Conservation (phyloP, 2,329 filamentous ascomycete genomes). For the Monosporascus cannonballus region DNA sequence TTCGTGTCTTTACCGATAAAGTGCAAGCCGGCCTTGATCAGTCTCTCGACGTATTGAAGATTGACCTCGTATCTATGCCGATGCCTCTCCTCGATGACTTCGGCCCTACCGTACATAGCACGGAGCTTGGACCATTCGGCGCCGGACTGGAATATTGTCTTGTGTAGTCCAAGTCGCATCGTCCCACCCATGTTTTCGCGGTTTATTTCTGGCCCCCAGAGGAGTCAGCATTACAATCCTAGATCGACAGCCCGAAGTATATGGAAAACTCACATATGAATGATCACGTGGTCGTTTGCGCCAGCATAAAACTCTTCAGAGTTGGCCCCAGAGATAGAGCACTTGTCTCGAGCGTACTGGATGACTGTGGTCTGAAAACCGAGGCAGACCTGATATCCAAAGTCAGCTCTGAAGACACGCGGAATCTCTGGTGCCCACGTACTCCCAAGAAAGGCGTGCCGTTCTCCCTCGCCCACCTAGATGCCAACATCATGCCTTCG, state of each 20-base stretch:
- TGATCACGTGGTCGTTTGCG: conserved; percentile 64
- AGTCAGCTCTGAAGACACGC: too few relatives aligned
- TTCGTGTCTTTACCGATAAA: conserved; percentile 78
- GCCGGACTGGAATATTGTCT: conserved; percentile 67
- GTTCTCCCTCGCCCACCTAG: conserved; percentile 80
- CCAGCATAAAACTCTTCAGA: conserved; percentile 50
- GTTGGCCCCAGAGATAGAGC: conserved; percentile 51
- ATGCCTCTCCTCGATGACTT: conserved; percentile 67
- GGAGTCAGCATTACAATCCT: too few relatives aligned
- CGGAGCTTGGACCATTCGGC: conserved; percentile 76
- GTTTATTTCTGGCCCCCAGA: conserved; percentile 7
- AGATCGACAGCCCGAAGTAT: too few relatives aligned
- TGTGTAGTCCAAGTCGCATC: conserved; percentile 75
- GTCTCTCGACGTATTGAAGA: conserved; percentile 63
- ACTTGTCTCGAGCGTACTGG: conserved; percentile 75
- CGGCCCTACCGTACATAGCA: conserved; percentile 59
- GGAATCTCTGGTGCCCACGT: too few relatives aligned
- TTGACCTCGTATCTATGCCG: conserved; percentile 91
- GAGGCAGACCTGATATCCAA: conserved; percentile 47
- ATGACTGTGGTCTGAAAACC: conserved; percentile 92
- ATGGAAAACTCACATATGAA: conserved; percentile 79
- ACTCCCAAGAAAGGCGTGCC: conserved; percentile 81
- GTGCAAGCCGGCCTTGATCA: conserved; percentile 63
- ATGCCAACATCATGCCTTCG: conserved; percentile 83
- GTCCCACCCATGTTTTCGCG: conserved; percentile 69